Conservation (phyloP, 2,329 filamentous ascomycete species). For the Fusarium guadeloupense region DNA sequence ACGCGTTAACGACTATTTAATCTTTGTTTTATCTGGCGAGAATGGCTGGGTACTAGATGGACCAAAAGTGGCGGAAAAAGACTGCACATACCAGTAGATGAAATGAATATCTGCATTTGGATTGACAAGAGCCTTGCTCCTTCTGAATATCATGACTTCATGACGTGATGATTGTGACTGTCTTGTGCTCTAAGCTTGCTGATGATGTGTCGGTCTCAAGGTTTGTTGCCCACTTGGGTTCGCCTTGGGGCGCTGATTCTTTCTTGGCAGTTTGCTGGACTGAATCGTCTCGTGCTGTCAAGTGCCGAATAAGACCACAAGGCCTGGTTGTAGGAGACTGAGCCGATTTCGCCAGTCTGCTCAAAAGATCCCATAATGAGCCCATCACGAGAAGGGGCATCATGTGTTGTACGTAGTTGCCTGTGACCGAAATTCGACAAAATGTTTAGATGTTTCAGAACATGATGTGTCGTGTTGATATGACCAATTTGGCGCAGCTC, state of each 20-base stretch:
- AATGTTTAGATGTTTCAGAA: neutral
- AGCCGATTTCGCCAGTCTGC: neutral
- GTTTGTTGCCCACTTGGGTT: neutral
- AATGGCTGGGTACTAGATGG: slow-evolving; percentile 34
- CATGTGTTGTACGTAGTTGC: neutral
- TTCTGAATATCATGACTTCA: neutral
- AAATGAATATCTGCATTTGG: slow-evolving; percentile 27
- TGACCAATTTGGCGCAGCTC: no score
- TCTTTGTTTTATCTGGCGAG: slow-evolving; percentile 32
- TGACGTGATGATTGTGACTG: neutral
- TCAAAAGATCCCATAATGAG: neutral
- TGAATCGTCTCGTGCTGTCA: neutral
- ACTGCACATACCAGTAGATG: slow-evolving; percentile 31
- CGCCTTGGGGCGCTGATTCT: neutral
- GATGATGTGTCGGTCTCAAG: neutral
- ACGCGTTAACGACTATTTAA: slow-evolving; percentile 44
- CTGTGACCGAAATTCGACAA: neutral
- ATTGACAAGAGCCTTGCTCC: slow-evolving; percentile 9
- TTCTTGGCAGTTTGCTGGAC: neutral
- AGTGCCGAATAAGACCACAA: neutral
- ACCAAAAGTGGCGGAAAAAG: slow-evolving; percentile 33
- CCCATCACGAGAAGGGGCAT: neutral
- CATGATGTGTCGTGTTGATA: neutral
- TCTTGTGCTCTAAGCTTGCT: neutral
- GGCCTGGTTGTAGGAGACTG: neutral